Percentiles rank a stretch among this genome's conserved stretches.
phyloP scores from a whole-genome alignment of 202 grass and related monocot genomes.

The Schoenoplectus tabernaemontani region DNA sequence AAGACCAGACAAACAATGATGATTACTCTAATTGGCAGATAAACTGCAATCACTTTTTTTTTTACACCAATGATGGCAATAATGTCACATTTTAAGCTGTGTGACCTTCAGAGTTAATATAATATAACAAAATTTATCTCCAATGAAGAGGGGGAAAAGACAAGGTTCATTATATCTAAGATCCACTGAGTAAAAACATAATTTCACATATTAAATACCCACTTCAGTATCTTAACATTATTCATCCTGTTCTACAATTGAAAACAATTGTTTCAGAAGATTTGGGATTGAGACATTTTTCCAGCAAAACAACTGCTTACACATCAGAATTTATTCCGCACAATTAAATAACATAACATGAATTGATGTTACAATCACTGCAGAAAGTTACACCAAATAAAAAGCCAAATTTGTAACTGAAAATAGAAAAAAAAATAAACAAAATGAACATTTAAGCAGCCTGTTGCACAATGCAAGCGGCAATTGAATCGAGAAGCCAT shows the following conservation, averaged over 20 bases:
- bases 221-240: background rate
- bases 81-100: too few relatives aligned
- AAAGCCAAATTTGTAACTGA: background rate
- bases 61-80: too few relatives aligned
- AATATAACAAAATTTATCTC: too few relatives aligned
- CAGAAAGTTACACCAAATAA: background rate
- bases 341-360: background rate
- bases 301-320: background rate
- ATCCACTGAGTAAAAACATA: background rate
- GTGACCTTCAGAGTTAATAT: too few relatives aligned
- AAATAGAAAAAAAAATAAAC: background rate
- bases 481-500: conserved; percentile 85
- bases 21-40: too few relatives aligned
- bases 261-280: too few relatives aligned
- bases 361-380: background rate
- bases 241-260: background rate
- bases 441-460: conserved; percentile 11
- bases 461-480: conserved; percentile 51
- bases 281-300: background rate
- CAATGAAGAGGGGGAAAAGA: too few relatives aligned
- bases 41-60: too few relatives aligned
- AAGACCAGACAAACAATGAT: too few relatives aligned
- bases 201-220: background rate
- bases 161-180: too few relatives aligned
- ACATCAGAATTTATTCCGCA: background rate